These are phyloP conservation scores for Fusarium pseudoanthophilum DNA, from an alignment of 2,329 filamentous ascomycete genomes.

Conservation along the genomic window DNA sequence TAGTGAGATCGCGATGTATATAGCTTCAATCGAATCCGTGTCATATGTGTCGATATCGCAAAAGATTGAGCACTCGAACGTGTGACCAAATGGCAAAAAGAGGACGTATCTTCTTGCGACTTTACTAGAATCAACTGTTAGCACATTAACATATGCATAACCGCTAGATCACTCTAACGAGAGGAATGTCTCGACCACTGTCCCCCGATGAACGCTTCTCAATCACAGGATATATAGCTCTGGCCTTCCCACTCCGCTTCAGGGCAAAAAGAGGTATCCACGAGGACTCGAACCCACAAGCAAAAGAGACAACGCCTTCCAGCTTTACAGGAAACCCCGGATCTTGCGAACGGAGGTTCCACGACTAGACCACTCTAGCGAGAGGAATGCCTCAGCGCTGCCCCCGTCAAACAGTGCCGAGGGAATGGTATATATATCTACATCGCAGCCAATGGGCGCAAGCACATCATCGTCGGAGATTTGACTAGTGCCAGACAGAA, in stretches of 20 bases:
- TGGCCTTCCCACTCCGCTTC: background rate
- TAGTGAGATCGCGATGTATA: background rate
- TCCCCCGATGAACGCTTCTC: background rate
- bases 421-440: fast-evolving
- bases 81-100: background rate
- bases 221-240: background rate
- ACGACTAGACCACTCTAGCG: background rate
- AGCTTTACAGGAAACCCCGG: background rate
- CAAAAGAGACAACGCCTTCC: background rate
- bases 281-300: background rate
- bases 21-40: background rate
- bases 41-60: fast-evolving
- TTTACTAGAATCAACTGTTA: background rate
- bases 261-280: background rate
- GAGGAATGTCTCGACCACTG: background rate
- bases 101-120: background rate
- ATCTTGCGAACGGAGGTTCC: no score
- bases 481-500: background rate
- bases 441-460: no score
- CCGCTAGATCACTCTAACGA: background rate
- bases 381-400: background rate
- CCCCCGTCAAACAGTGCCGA: background rate
- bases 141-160: background rate
- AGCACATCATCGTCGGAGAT: background rate
- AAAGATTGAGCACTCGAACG: background rate